Base-by-base conservation (phyloP, 2,329 filamentous ascomycete genomes). In the Aureobasidium subglaciale region DNA sequence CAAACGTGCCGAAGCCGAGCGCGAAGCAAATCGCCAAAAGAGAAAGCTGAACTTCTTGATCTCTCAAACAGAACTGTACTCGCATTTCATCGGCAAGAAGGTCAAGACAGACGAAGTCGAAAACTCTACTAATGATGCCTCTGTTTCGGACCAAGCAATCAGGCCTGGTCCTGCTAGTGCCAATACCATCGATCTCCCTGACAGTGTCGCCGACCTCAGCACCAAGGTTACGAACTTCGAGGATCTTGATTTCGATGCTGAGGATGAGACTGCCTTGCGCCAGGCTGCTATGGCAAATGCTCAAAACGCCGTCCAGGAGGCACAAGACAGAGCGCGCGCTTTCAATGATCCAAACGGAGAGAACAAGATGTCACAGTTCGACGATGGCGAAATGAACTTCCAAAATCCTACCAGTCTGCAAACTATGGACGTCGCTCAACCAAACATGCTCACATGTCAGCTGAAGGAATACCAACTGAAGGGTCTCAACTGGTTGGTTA, bases 21-120 rank as follows among this genome's bases (percentile, higher is more conserved):
- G 95, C 62, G 93, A 99, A 80, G 90, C 93, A 15, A 95, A 95
- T 64, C 84, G 93, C 61, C 93, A 99, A 75, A 96, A 95, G 82
- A 85, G 93, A 65, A 99, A 99, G 77, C 88, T 99, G 70, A 97
- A 99, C 74, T 99, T 99, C 80, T 81, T 99, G 61, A 99, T 99
- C 71, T 96, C 92, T 1, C 93, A 99, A 74, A 99, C 93, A 1
- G 93, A 99, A 70, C 80, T 99, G 49, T 99, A 99, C 77, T 97
- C 92, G 38, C 93, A 99, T 78, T 99, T 99, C 72, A 96, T 99
- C 65, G 92, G 93, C 70, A 95, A 96, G 76, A 99, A 99, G 78
- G 95, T 97, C 73, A 96, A 96, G 75, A 97, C 92, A 1, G 87
- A 93, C 63, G 91, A 97, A 68, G 90, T 96, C 45, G 91, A 99